Evolutionary conservation across 257 asterid species (phyloP), one percentile per base, ranked within the genome.

Genomic region (Paulownia fortunei): DNA sequence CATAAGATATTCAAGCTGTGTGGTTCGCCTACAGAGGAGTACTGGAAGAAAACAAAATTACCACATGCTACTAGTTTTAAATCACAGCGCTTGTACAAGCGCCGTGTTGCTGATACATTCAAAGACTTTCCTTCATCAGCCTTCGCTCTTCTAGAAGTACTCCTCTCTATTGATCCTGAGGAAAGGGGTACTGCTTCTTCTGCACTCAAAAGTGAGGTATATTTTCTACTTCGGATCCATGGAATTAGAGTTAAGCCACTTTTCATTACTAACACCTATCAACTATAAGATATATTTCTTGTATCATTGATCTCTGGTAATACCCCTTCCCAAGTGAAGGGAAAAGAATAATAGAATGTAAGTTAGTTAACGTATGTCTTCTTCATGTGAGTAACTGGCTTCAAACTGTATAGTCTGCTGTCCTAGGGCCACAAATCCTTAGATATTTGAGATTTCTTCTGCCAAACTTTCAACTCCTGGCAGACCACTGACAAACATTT

Each of bases 1-100:
- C 99, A 95, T 72, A 95, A 95, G 82, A 95, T 95, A 71, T 91
- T 95, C 85, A 95, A 95, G 91, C 85, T 95, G 32, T 95, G 99
- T 75, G 99, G 99, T 44, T 95, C 99, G 32, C 99, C 99, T 34
- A 79, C 93, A 4, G 94, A 87, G 37, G 92, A 84, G 26, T 95
- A 86, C 74, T 93, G 97, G 99, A 87, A 78, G 51, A 90, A 83
- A 70, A 69, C 91, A 3, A 93, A 91, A 65, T 79, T 90, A 47
- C 97, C 96, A 6, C 96, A 89, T 63, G 96, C 97, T 34, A 84
- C 90, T 41, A 93, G 97, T 77, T 95, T 93, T 47, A 93, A 86
- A 76, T 87, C 98, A 19, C 93, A 89, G 65, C 87, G 77, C 27
- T 52, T 67, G 15, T 91, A 95, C 87, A 89, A 71, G 83, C 91